These are phyloP conservation scores for Apiospora phragmitis DNA, from an alignment of 2,329 filamentous ascomycete species.

Conservation along the genomic window DNA sequence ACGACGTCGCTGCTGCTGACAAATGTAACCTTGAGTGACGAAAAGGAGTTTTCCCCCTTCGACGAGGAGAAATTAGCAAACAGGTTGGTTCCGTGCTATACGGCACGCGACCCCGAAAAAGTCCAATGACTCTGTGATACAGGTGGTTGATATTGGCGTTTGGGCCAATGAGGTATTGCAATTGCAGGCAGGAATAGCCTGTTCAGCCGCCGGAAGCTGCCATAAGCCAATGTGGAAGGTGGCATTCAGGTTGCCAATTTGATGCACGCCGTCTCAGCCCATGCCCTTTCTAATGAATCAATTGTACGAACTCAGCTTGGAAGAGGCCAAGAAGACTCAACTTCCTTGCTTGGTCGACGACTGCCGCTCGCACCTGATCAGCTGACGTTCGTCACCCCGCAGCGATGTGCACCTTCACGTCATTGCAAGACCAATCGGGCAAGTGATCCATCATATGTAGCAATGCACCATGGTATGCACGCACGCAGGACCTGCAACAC, in stretches of 20 bases:
- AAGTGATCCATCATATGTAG: neutral
- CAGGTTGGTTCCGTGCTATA: neutral
- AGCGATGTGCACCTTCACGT: neutral
- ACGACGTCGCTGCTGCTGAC: neutral
- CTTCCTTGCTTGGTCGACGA: neutral
- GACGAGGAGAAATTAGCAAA: neutral
- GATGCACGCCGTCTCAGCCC: neutral
- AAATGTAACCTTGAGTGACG: neutral
- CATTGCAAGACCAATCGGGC: neutral
- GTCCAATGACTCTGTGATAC: neutral
- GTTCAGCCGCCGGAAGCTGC: conserved; percentile 1
- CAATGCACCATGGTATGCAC: neutral
- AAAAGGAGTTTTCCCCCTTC: neutral
- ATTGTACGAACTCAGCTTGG: no score
- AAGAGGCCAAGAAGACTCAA: neutral
- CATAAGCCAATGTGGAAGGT: neutral
- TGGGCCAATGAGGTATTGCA: neutral
- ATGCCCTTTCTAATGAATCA: neutral
- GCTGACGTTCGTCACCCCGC: neutral
- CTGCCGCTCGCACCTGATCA: neutral
- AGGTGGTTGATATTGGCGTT: neutral
- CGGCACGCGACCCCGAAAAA: neutral
- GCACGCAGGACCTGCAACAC: neutral
- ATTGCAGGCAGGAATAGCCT: neutral
- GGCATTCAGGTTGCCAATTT: neutral